phyloP scores from a whole-genome alignment of 768 basidiomycete species.

The Collybiopsis luxurians region DNA sequence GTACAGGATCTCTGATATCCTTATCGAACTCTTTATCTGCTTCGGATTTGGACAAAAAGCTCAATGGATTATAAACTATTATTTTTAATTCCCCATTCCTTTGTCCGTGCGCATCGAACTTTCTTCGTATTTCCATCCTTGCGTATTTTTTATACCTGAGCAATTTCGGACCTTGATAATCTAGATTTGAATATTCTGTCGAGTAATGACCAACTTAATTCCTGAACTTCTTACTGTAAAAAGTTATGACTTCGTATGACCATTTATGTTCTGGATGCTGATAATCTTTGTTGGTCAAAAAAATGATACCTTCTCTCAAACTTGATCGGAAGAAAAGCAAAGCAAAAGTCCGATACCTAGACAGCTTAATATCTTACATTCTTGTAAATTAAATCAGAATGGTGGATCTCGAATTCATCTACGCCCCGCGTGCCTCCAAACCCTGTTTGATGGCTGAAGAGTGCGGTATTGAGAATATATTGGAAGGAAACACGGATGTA shows the following conservation, averaged over 20 bases:
- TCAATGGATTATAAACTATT: neutral
- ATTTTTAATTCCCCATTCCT: neutral
- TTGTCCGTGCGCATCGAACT: neutral
- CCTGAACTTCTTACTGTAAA: too few species aligned
- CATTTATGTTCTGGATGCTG: neutral
- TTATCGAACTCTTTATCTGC: neutral
- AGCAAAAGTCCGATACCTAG: neutral
- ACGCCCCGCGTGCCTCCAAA: slow-evolving; percentile 34
- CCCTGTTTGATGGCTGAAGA: slow-evolving; percentile 56
- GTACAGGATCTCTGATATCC: slow-evolving; percentile 9
- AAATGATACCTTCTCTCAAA: neutral
- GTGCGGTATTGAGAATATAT: neutral
- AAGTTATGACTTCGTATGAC: neutral
- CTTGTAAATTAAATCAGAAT: too few species aligned
- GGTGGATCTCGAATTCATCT: too few species aligned
- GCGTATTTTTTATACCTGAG: neutral
- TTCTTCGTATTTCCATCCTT: neutral
- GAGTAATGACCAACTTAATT: too few species aligned
- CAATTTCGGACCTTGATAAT: too few species aligned
- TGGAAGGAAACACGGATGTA: neutral
- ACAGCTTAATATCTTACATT: neutral
- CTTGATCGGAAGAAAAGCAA: neutral
- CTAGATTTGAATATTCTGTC: too few species aligned
- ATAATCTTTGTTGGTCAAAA: neutral
- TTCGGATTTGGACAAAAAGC: slow-evolving; percentile 2